Conservation (phyloP, 129 eudicot species). For the Mikania micrantha region DNA sequence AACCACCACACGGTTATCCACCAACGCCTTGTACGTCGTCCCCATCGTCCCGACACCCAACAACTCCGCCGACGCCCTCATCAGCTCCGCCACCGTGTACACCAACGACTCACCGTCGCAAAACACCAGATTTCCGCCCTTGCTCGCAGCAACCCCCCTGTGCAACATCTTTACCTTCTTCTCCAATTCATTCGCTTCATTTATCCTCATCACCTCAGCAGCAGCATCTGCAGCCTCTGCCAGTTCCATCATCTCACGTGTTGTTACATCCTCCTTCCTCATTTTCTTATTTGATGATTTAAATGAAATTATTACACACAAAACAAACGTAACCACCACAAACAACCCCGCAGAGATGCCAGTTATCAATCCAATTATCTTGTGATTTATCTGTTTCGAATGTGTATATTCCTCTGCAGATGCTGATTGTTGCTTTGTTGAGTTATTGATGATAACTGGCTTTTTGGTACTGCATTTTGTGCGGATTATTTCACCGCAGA, state of each 20-base stretch:
- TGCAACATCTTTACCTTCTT: slow-evolving; percentile 58
- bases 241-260: slow-evolving; percentile 24
- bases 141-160: slow-evolving; percentile 35
- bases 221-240: slow-evolving; percentile 48
- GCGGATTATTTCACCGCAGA: slow-evolving; percentile 63
- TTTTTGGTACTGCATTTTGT: slow-evolving; percentile 38
- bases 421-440: slow-evolving; percentile 4
- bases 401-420: slow-evolving; percentile 10
- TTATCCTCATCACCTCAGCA: slow-evolving; percentile 71
- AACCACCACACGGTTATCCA: slow-evolving; percentile 61
- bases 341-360: slow-evolving; percentile 41
- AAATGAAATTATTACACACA: slow-evolving; percentile 31
- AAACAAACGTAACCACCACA: slow-evolving; percentile 22
- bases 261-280: neutral
- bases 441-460: slow-evolving; percentile 27
- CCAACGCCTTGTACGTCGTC: slow-evolving; percentile 73
- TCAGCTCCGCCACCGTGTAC: slow-evolving; percentile 74
- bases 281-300: slow-evolving; percentile 12
- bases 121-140: slow-evolving; percentile 63
- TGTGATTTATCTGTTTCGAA: slow-evolving; percentile 5
- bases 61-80: slow-evolving; percentile 77
- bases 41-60: slow-evolving; percentile 68
- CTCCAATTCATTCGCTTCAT: slow-evolving; percentile 61
- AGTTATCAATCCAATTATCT: slow-evolving; percentile 23
- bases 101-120: slow-evolving; percentile 51